Evolutionary conservation across 352 stramenopile species (phyloP), one percentile per base, ranked within the genome.

Genomic region (Phytophthora parvispora): DNA sequence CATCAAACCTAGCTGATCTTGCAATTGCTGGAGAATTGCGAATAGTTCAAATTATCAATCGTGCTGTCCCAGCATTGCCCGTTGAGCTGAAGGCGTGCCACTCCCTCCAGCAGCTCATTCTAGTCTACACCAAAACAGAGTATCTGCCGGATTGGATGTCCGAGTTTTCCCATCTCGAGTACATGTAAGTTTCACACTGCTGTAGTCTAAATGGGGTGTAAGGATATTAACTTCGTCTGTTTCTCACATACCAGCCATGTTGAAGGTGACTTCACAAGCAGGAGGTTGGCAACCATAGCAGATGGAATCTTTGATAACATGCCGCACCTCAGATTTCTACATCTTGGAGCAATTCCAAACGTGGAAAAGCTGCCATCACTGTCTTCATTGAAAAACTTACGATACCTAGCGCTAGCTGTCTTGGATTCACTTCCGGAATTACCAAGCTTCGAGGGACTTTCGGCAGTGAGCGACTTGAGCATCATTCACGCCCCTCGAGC

Each of bases 41-140:
- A 7, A 69, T 68, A 6, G 66, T 86, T 18, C 71, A 83, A 51
- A 68, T 87, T 43, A 72, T 83, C 51, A 87, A 87, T 31, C 69
- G 63, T 5, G 66, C 63, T 31, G n/a, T 84, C 0, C 61, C 73
- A 5, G 53, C 59, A 10, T 25, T 87, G 3, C 78, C 74, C 2
- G 65, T 72, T 1, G 32, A 65, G 18, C 52, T 87, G 3, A 52
- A 60, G 5, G 43, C 47, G 6, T 87, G 78, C 55, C 60, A 59
- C 6, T 34, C 78, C 1, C 58, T 87, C 13, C 58, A 67, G 34
- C 65, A 72, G 32, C 29, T 52, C 12, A 78, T 77, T 43, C 53
- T 81, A 0, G 60, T 75, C 25, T 73, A 81, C 59, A 71, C 73
- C 8, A 77, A 81, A 47, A 78, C 60, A 1, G 45, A 72, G 13